Evolutionary conservation across 768 basidiomycete species (phyloP), one percentile per base, ranked within the genome.

Genomic region (Cystofilobasidium capitatum): DNA sequence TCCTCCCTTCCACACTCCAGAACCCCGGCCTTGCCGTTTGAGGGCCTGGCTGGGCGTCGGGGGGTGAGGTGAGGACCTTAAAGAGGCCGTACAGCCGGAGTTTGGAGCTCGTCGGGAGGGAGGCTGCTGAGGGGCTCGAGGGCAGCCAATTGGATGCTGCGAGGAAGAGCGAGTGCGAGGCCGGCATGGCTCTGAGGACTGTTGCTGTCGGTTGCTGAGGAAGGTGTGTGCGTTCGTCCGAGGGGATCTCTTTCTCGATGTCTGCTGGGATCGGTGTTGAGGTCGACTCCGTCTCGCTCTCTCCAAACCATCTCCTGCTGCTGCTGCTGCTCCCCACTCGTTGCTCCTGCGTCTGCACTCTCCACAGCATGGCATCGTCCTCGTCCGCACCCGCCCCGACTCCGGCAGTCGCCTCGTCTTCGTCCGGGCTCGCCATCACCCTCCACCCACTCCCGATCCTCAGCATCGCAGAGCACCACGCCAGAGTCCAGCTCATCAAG

Each of bases 381-480:
- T 45, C 44, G 6, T n/a, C 24, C 44, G 4, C 44, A 16, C 44
- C 14, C 44, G 4, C 44, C 44, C 44, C 24, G 4, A 5, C 14
- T 16, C 44, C 44, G 3, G 6, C 6, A 16, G 3, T 5, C 6
- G 17, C 44, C 44, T 20, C 24, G 44, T 6, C 45, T 6, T 16
- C 45, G 24, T 13, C 49, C 6, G 49, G 9, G 8, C 6, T 51
- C 29, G 29, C 6, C 29, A 13, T 55, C 17, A 55, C 51, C 17
- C 3, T 55, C 64, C 96, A 98, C 77, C 94, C 96, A 42, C 82
- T 98, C 17, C 91, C 96, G 13, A 91, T 99, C 75, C 82, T 99
- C 70, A 96, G 92, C 77, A 88, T 98, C 73, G 96, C 93, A 1
- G 96, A 98, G 74, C 94, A 98, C 79, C 82, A 89, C 73, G 94